Evolutionary conservation across 306 rosid species (phyloP).

Genomic region (Quercus ilex): DNA sequence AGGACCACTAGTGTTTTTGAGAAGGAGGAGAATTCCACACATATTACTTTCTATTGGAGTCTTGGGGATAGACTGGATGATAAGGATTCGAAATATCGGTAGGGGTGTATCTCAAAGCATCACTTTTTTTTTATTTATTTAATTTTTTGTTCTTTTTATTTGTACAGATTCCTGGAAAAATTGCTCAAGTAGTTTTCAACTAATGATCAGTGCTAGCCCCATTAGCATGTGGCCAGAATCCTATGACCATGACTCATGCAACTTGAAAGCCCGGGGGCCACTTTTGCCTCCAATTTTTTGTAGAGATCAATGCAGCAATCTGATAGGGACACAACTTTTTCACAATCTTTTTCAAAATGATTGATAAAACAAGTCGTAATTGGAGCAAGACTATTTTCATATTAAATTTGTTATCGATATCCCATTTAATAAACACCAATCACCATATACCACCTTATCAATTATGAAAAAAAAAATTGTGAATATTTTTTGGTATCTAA

Average conservation of each 20-base stretch:
- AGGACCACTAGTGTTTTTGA: constrained; percentile 41
- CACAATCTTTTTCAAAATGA: too few species aligned
- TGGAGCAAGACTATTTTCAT: too few species aligned
- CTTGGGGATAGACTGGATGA: constrained; percentile 39
- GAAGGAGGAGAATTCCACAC: constrained; percentile 33
- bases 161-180: constrained; percentile 48
- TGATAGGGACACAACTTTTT: too few species aligned
- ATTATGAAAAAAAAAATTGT: too few species aligned
- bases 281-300: constrained; percentile 10
- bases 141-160: neutral
- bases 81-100: constrained; percentile 43
- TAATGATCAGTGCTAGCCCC: constrained; percentile 57
- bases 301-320: neutral
- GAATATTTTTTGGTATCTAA: too few species aligned
- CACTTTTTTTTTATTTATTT: constrained; percentile 2
- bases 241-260: constrained; percentile 33
- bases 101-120: constrained; percentile 37
- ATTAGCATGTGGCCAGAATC: constrained; percentile 37
- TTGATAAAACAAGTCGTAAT: too few species aligned
- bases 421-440: too few species aligned
- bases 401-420: too few species aligned
- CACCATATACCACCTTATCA: too few species aligned
- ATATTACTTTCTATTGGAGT: constrained; percentile 31
- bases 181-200: constrained; percentile 43
- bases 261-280: constrained; percentile 27